Conservation (phyloP, 805 yeast genomes). For the Torulaspora maleeae region DNA sequence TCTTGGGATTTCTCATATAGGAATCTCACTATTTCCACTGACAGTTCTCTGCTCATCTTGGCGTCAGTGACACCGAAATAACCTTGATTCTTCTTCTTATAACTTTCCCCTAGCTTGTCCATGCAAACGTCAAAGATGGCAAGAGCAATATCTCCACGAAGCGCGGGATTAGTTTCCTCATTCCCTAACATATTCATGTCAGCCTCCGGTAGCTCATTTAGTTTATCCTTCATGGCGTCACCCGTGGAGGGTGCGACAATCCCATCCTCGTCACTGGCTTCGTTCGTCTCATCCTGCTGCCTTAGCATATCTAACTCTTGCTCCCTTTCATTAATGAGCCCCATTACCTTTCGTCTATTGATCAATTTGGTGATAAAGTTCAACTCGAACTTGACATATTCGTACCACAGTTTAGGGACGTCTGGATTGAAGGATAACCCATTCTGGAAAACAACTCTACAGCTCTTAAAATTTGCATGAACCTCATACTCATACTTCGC, state of each 20-base stretch:
- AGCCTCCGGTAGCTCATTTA: slow-evolving; percentile 78
- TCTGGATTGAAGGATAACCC: slow-evolving; percentile 81
- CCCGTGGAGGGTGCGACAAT: slow-evolving; percentile 47
- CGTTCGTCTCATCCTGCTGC: slow-evolving; percentile 32
- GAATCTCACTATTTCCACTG: slow-evolving; percentile 26
- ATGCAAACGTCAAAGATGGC: slow-evolving; percentile 66
- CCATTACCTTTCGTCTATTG: slow-evolving; percentile 77
- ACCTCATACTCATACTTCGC: slow-evolving; percentile 90
- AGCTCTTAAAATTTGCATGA: slow-evolving; percentile 83
- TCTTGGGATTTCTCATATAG: slow-evolving; percentile 42
- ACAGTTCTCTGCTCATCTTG: slow-evolving; percentile 34
- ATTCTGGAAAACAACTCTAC: slow-evolving; percentile 79
- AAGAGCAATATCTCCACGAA: slow-evolving; percentile 67
- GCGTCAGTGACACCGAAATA: slow-evolving; percentile 31
- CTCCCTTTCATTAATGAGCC: slow-evolving; percentile 68
- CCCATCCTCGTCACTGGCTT: slow-evolving; percentile 38
- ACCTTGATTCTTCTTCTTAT: slow-evolving; percentile 33
- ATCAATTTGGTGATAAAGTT: slow-evolving; percentile 78
- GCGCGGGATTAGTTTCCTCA: slow-evolving; percentile 76
- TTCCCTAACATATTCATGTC: slow-evolving; percentile 81
- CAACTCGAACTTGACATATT: slow-evolving; percentile 83
- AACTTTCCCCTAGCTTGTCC: slow-evolving; percentile 40
- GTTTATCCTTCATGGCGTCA: slow-evolving; percentile 55
- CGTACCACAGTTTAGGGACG: slow-evolving; percentile 67
- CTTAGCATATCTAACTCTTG: slow-evolving; percentile 49